These are phyloP conservation scores for Globisporangium middletonii DNA, from an alignment of 352 stramenopile genomes.

Conservation along the genomic window DNA sequence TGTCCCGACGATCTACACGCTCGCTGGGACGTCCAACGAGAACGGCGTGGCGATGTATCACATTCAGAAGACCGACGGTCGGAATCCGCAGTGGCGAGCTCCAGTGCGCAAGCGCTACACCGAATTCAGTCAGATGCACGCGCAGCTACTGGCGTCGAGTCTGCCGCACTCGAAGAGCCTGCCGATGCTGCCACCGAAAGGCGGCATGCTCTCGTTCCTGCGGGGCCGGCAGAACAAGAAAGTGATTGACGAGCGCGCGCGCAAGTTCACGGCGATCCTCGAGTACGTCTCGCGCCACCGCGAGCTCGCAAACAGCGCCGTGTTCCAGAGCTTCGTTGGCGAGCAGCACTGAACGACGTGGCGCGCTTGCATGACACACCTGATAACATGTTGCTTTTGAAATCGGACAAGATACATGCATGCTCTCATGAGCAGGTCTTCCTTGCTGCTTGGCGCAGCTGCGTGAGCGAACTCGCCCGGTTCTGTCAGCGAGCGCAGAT, in stretches of 20 bases:
- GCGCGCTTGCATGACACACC: background rate
- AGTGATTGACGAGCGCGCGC: slow-evolving; percentile 33
- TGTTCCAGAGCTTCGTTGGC: slow-evolving; percentile 44
- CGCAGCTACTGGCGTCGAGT: slow-evolving; percentile 28
- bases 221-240: slow-evolving; percentile 14
- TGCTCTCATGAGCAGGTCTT: no score
- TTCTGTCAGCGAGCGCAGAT: no score
- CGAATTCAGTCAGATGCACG: slow-evolving; percentile 47
- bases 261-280: slow-evolving; percentile 40
- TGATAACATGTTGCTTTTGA: no score
- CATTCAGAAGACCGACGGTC: slow-evolving; percentile 25
- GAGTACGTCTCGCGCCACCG: slow-evolving; percentile 36
- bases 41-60: slow-evolving; percentile 37
- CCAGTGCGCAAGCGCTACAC: slow-evolving; percentile 40
- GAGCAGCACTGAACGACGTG: slow-evolving; percentile 8
- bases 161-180: slow-evolving; percentile 23
- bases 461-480: no score
- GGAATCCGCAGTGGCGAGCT: slow-evolving; percentile 22
- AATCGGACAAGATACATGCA: no score
- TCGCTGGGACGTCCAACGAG: slow-evolving; percentile 23
- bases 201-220: slow-evolving; percentile 38
- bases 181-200: slow-evolving; percentile 24
- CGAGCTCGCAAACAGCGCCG: slow-evolving; percentile 28
- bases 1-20: slow-evolving; percentile 21
- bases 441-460: no score